phyloP scores from a whole-genome alignment of 129 eudicot species.

The Apium graveolens region DNA sequence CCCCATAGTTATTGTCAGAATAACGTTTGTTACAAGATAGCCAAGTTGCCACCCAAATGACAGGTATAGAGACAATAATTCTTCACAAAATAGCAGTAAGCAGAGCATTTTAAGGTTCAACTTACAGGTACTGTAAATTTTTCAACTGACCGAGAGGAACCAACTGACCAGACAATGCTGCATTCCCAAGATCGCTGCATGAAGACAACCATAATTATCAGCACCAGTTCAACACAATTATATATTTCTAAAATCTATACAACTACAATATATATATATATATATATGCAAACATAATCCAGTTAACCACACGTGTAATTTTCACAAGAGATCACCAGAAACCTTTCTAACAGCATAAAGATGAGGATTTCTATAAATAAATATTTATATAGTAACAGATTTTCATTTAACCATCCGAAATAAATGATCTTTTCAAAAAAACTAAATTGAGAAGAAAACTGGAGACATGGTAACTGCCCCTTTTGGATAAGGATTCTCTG shows the following conservation, averaged over 20 bases:
- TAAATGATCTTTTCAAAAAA: not conserved
- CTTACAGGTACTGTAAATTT: conserved; percentile 87
- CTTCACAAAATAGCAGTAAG: not conserved
- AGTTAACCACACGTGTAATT: too few relatives aligned
- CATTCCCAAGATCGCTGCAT: conserved; percentile 86
- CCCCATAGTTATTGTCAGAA: not conserved
- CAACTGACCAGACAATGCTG: conserved; percentile 69
- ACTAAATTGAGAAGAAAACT: not conserved
- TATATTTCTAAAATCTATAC: too few relatives aligned
- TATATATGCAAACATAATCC: too few relatives aligned
- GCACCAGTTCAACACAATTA: not conserved
- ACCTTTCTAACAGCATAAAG: not conserved
- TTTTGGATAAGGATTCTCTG: not conserved
- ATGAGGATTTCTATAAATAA: not conserved
- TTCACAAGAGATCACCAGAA: not conserved
- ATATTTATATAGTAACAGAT: too few relatives aligned
- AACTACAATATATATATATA: too few relatives aligned
- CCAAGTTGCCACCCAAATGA: not conserved
- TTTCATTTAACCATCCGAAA: not conserved
- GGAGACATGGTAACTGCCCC: not conserved
- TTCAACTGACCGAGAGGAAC: conserved; percentile 74
- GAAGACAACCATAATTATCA: not conserved
- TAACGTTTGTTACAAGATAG: not conserved
- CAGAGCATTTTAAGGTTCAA: too few relatives aligned
- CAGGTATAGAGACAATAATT: not conserved